phyloP scores from a whole-genome alignment of 257 asterid species.

The Solanum paucissectum region DNA sequence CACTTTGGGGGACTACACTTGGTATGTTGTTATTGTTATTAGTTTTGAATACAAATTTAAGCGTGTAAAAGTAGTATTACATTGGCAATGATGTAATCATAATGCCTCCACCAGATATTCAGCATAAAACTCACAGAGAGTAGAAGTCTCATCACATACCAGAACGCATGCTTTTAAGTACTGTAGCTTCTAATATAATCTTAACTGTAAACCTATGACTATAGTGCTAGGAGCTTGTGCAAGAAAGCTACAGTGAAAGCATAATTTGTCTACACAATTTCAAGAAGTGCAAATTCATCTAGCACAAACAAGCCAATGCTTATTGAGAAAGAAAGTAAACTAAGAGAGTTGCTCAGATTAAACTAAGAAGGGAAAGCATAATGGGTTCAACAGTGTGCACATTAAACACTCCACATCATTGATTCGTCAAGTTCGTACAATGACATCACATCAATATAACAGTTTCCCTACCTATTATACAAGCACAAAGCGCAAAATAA shows the following conservation, averaged over 20 bases:
- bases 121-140: neutral
- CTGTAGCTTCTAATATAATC: neutral
- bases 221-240: neutral
- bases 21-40: too few relatives aligned
- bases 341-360: neutral
- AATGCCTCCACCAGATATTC: neutral
- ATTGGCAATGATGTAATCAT: neutral
- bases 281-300: neutral
- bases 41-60: too few relatives aligned
- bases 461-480: too few relatives aligned
- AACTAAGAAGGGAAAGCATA: conserved; percentile 22
- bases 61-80: too few relatives aligned
- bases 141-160: neutral
- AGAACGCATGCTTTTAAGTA: neutral
- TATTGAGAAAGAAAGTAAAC: neutral
- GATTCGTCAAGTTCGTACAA: neutral
- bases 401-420: conserved; percentile 46
- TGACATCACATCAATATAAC: too few relatives aligned
- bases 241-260: neutral
- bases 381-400: conserved; percentile 83
- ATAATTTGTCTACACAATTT: neutral
- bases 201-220: neutral
- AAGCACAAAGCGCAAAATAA: too few relatives aligned
- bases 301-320: neutral
- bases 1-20: too few relatives aligned